Evolutionary conservation across 192 early-diverging fungal genomes (phyloP), one percentile per base, ranked within the genome.

Genomic region (Gonapodya sp.): DNA sequence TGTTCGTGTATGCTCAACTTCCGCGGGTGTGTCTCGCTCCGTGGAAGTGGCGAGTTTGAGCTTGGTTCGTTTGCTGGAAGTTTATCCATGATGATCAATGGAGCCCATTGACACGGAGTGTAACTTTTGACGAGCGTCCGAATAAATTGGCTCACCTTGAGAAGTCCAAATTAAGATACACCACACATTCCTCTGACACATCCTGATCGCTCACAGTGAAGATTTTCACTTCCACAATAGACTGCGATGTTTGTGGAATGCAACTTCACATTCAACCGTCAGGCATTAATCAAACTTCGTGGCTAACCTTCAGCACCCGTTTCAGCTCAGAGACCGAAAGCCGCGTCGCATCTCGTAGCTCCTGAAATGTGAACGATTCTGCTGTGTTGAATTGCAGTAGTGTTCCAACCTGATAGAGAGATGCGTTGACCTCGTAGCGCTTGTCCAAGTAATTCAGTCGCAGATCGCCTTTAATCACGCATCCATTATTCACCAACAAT

Each of bases 351-450:
- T 85, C 85, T 30, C 78, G 72, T 36, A 95, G 86, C 35, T 94
- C 92, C 24, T 84, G 36, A 33, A 93, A 35, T 0, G 81, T 86
- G 35, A 89, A 83, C 0, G 82, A 79, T 18, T 85, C 81, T 0
- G 83, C 85, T 1, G 81, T 78, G 83, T 96, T 96, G 81, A 94
- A 95, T 0, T 91, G 84, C 2, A 93, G 83, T 35, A 96, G 80
- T 8, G 94, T 83, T 0, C 86, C 88, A 73, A 93, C 84, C 81
- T 96, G 94, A 36, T 92, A 87, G 33, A 95, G 81, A 0, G 93
- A 90, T 2, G 94, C 81, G 31, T 91, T 92, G 31, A 95, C 82
- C 81, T 96, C 95, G 82, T 96, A 96, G 16, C 89, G 87, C 83
- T 92, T 93, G 75, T 95, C 92, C 30, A 91, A 82, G 81, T 85